Conservation (phyloP, 441 rosid genomes). For the Pelargonium australe region DNA sequence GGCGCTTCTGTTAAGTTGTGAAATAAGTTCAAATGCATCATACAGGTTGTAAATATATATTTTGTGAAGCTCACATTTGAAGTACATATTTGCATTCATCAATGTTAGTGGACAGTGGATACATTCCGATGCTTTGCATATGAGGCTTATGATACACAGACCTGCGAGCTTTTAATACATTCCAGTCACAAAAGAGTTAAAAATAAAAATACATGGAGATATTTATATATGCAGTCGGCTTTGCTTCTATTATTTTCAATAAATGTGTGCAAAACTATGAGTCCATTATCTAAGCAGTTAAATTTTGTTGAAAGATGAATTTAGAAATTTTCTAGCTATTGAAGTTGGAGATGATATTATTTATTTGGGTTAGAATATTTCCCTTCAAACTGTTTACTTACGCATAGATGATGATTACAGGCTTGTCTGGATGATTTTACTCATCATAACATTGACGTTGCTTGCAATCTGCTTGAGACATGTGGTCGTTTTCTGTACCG, state of each 20-base stretch:
- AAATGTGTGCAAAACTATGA: background rate
- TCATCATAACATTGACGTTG: constrained; percentile 98
- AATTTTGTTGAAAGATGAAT: constrained; percentile 3
- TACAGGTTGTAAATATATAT: background rate
- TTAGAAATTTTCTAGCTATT: background rate
- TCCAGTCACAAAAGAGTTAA: background rate
- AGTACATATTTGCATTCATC: no score
- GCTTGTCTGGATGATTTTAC: constrained; percentile 98
- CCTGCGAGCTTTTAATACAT: background rate
- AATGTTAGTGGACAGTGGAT: no score
- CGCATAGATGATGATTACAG: constrained; percentile 33
- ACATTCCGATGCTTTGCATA: background rate
- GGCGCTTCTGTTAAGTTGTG: background rate
- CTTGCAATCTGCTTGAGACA: constrained; percentile 98
- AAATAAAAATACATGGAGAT: background rate
- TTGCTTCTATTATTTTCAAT: constrained; percentile 8
- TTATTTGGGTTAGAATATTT: constrained; percentile 3
- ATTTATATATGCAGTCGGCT: constrained; percentile 4
- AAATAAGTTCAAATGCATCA: background rate
- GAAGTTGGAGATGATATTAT: constrained; percentile 10
- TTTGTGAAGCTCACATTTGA: background rate
- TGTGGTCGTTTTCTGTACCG: constrained; percentile 98
- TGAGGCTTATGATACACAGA: background rate
- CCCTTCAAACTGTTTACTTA: constrained; percentile 16
- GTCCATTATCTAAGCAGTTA: background rate